A percentile compares a stretch with the other conserved stretches of the same genome.
Evolutionary conservation across 2,329 filamentous ascomycete genomes (phyloP).

Genomic region (Colletotrichum agaves): DNA sequence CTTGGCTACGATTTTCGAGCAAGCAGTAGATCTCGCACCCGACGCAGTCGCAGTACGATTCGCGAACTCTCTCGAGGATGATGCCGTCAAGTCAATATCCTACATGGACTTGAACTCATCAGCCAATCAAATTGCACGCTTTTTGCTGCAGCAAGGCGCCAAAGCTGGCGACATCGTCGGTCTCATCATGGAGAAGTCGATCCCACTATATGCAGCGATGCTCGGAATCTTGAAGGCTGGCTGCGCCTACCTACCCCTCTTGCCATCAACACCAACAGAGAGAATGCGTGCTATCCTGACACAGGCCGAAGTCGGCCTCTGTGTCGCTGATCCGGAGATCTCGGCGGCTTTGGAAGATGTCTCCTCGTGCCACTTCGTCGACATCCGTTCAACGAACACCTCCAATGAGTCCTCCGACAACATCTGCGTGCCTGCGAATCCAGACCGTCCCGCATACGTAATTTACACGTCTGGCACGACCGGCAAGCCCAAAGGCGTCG

Average conservation of each 20-base stretch:
- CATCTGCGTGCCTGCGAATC: constrained; percentile 50
- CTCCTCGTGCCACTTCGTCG: constrained; percentile 42
- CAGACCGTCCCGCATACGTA: constrained; percentile 74
- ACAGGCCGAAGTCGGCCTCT: constrained; percentile 64
- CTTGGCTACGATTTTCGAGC: constrained; percentile 66
- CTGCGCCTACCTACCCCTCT: constrained; percentile 82
- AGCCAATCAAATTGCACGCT: constrained; percentile 66
- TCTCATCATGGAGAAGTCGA: constrained; percentile 81
- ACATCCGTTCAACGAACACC: constrained; percentile 47
- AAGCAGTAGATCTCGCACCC: constrained; percentile 58
- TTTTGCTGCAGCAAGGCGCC: constrained; percentile 60
- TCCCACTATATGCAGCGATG: constrained; percentile 77
- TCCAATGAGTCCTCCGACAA: constrained; percentile 49
- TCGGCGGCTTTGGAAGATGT: constrained; percentile 33
- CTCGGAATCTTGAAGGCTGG: constrained; percentile 80
- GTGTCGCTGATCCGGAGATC: constrained; percentile 52
- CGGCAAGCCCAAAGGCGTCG: constrained; percentile 81
- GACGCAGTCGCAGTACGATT: constrained; percentile 73
- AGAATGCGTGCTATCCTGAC: constrained; percentile 70
- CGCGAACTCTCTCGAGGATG: constrained; percentile 56
- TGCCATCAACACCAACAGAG: constrained; percentile 74
- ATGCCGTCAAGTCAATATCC: constrained; percentile 59
- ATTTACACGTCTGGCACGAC: constrained; percentile 89
- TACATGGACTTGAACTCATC: constrained; percentile 72
- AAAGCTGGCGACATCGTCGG: constrained; percentile 70